Evolutionary conservation across 345 rosid genomes (phyloP).

Genomic region (Balakata baccata): DNA sequence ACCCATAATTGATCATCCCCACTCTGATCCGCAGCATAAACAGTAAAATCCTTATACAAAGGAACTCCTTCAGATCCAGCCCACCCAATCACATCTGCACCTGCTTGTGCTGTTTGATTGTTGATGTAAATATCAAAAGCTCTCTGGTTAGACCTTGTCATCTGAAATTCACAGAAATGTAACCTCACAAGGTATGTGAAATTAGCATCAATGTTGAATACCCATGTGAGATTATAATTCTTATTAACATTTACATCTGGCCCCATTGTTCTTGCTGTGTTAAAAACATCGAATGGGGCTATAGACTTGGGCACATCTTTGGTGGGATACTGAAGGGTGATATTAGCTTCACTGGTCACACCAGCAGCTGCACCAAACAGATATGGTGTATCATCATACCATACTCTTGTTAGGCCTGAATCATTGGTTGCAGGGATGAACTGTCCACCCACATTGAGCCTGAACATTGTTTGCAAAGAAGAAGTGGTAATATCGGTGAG

Average conservation of each 20-base stretch:
- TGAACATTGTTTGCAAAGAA: constrained; percentile 23
- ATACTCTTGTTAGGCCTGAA: constrained; percentile 28
- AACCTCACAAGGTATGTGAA: constrained; percentile 24
- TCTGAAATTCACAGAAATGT: constrained; percentile 25
- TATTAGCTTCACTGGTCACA: constrained; percentile 12
- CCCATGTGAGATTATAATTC: constrained; percentile 26
- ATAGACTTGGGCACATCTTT: constrained; percentile 5
- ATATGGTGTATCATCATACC: constrained; percentile 31
- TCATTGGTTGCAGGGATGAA: constrained; percentile 24
- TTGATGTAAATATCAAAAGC: constrained; percentile 25
- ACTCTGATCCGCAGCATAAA: neutral
- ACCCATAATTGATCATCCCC: constrained; percentile 28
- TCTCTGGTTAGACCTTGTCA: constrained; percentile 20
- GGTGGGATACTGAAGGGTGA: constrained; percentile 17
- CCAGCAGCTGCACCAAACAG: constrained; percentile 23
- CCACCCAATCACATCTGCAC: constrained; percentile 31
- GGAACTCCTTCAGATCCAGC: constrained; percentile 22
- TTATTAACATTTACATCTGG: constrained; percentile 7
- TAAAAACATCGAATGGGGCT: constrained; percentile 23
- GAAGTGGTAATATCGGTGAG: constrained; percentile 8
- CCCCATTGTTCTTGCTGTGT: constrained; percentile 23
- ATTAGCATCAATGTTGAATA: constrained; percentile 20
- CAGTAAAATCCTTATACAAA: constrained; percentile 26
- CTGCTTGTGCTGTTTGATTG: constrained; percentile 24
- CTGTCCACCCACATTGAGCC: constrained; percentile 31